Percentiles rank a stretch among this genome's conserved stretches.
Evolutionary conservation across 2,329 filamentous ascomycete species (phyloP).

Genomic region (Fusarium succisae): DNA sequence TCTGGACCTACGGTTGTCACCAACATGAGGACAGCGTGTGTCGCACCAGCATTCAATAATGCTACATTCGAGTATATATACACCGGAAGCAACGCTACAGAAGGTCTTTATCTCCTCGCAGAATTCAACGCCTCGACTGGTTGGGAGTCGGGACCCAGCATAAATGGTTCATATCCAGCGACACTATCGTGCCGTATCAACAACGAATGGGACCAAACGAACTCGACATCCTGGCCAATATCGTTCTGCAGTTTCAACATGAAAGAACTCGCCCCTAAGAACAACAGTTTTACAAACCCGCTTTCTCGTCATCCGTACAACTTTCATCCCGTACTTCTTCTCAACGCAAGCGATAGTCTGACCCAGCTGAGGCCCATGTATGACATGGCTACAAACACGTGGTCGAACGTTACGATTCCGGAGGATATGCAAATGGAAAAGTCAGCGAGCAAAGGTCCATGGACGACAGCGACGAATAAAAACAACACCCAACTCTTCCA

Average conservation of each 20-base stretch:
- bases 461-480: background rate
- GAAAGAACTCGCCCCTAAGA: accelerated
- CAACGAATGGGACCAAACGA: background rate
- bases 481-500: background rate
- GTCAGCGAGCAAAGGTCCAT: background rate
- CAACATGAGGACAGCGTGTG: background rate
- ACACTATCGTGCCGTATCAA: background rate
- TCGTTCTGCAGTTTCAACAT: background rate
- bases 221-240: background rate
- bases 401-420: accelerated
- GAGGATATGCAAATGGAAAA: background rate
- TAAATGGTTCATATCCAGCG: background rate
- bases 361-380: accelerated
- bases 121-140: background rate
- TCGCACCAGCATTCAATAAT: accelerated
- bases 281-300: background rate
- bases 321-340: background rate
- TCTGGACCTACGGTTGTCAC: background rate
- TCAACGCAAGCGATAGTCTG: background rate
- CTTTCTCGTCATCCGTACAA: background rate
- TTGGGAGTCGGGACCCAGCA: background rate
- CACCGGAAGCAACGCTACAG: background rate
- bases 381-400: background rate
- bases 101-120: background rate
- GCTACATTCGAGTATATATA: background rate